phyloP scores from a whole-genome alignment of 129 eudicot genomes.

The Flaveria robusta region DNA sequence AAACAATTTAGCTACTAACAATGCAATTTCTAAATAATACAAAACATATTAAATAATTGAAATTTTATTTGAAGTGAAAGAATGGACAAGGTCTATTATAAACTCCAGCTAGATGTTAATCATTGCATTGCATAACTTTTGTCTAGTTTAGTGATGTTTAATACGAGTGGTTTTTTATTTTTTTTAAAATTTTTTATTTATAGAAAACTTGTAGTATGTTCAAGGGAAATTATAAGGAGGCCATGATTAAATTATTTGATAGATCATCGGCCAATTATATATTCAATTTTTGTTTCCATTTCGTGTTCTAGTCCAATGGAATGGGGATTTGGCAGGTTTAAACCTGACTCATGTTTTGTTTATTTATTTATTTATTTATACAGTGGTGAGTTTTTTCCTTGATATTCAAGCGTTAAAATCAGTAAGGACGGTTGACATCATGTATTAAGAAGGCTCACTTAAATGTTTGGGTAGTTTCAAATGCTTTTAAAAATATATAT shows the following conservation, averaged over 20 bases:
- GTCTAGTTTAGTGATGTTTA: constrained; percentile 9
- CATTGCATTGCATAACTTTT: neutral
- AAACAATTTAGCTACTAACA: constrained; percentile 25
- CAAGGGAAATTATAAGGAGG: neutral
- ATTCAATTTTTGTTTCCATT: neutral
- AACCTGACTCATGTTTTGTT: no score
- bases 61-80: constrained; percentile 17
- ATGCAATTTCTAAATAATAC: neutral
- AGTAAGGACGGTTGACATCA: no score
- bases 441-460: no score
- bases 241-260: neutral
- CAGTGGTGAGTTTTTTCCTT: no score
- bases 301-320: no score
- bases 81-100: constrained; percentile 31
- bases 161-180: neutral
- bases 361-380: no score
- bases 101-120: constrained; percentile 17
- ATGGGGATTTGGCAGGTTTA: no score
- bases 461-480: no score
- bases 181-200: neutral
- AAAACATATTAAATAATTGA: constrained; percentile 13
- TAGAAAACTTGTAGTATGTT: neutral
- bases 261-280: neutral
- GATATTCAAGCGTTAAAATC: no score
- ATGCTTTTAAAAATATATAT: no score